phyloP scores from a whole-genome alignment of 371 early-diverging fungal genomes.

The Lichtheimia corymbifera region DNA sequence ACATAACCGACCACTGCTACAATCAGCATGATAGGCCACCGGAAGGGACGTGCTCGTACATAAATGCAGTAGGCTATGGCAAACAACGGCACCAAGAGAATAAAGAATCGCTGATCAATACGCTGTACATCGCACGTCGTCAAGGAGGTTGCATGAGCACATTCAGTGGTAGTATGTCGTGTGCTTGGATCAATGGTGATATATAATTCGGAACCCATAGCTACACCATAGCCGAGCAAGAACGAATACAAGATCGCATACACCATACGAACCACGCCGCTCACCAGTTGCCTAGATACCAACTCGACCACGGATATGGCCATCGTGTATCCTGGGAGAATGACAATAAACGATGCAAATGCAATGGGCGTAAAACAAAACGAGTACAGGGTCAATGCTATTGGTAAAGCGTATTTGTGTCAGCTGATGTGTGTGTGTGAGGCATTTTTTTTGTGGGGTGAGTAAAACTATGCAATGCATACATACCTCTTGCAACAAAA shows the following conservation, averaged over 20 bases:
- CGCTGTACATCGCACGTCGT: slow-evolving; percentile 30
- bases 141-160: slow-evolving; percentile 18
- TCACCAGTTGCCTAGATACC: slow-evolving; percentile 82
- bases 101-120: slow-evolving; percentile 29
- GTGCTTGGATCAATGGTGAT: slow-evolving; percentile 32
- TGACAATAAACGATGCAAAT: slow-evolving; percentile 57
- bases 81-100: slow-evolving; percentile 44
- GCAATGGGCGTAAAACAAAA: slow-evolving; percentile 54
- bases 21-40: slow-evolving; percentile 44
- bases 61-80: slow-evolving; percentile 45
- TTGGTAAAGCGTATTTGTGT: not conserved
- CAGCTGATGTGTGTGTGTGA: not conserved
- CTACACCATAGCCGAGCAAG: slow-evolving; percentile 77
- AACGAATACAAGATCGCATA: slow-evolving; percentile 79
- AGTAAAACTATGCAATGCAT: not conserved
- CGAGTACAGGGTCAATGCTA: slow-evolving; percentile 30
- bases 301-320: slow-evolving; percentile 80
- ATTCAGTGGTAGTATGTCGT: slow-evolving; percentile 15
- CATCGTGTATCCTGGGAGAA: slow-evolving; percentile 75
- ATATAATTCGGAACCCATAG: slow-evolving; percentile 65
- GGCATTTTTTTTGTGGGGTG: too few species aligned
- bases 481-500: slow-evolving; percentile 56
- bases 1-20: slow-evolving; percentile 39
- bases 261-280: slow-evolving; percentile 83
- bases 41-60: slow-evolving; percentile 38